These are phyloP conservation scores for Citrus cavaleriei DNA, from an alignment of 345 rosid genomes.

Conservation along the genomic window DNA sequence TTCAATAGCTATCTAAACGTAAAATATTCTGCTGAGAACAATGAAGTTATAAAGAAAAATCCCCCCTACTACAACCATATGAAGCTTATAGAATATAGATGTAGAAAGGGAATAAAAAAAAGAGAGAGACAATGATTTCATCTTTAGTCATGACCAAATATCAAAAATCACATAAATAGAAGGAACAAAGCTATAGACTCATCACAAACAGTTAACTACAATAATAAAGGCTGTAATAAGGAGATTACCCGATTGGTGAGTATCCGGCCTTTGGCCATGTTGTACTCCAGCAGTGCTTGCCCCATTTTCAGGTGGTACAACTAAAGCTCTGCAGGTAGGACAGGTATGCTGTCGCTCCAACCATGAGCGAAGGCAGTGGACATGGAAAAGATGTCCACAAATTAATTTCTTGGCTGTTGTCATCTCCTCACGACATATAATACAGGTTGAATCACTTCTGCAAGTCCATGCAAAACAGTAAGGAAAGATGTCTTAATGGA, in stretches of 20 bases:
- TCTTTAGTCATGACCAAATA: not conserved
- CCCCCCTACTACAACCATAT: not conserved
- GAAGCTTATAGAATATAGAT: not conserved
- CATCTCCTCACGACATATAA: slow-evolving; percentile 99
- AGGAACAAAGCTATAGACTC: not conserved
- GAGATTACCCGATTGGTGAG: slow-evolving; percentile 49
- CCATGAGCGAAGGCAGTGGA: slow-evolving; percentile 97
- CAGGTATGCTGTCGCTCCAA: slow-evolving; percentile 94
- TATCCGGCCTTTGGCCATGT: slow-evolving; percentile 46
- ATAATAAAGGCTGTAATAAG: not conserved
- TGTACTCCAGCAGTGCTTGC: slow-evolving; percentile 55
- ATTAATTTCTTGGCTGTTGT: slow-evolving; percentile 81
- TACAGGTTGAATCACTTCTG: slow-evolving; percentile 94
- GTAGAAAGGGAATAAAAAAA: too few species aligned
- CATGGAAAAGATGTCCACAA: slow-evolving; percentile 96
- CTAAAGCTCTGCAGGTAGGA: slow-evolving; percentile 90
- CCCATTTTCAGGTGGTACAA: slow-evolving; percentile 77
- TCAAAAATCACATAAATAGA: not conserved
- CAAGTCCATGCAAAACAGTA: slow-evolving; percentile 27
- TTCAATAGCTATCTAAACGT: not conserved
- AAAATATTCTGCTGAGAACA: not conserved
- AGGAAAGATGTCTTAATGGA: slow-evolving; percentile 9
- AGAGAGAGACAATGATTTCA: too few species aligned
- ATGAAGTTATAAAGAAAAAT: not conserved
- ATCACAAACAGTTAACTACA: not conserved